Conservation (phyloP, 2,329 filamentous ascomycete species). For the Calonectria naviculata region DNA sequence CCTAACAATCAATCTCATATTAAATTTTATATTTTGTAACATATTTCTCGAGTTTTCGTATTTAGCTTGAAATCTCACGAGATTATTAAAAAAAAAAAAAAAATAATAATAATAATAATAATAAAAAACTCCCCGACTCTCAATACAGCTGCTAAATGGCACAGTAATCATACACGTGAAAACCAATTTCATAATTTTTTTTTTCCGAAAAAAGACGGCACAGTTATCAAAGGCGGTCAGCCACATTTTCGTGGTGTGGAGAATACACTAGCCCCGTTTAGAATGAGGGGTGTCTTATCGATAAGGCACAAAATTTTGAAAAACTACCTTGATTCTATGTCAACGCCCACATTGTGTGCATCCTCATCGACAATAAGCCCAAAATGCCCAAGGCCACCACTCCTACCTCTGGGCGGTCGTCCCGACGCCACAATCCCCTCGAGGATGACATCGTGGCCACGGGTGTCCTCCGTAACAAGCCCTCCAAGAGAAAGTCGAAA, state of each 20-base stretch:
- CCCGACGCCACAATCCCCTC: conserved; percentile 87
- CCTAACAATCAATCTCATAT: too few species aligned
- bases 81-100: too few species aligned
- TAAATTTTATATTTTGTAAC: too few species aligned
- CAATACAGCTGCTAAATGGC: too few species aligned
- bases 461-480: conserved; percentile 77
- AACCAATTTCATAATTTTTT: not conserved
- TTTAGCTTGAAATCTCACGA: too few species aligned
- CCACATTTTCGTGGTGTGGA: conserved; percentile 9
- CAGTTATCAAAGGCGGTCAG: conserved; percentile 46
- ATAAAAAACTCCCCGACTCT: too few species aligned
- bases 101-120: too few species aligned
- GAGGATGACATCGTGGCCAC: conserved; percentile 85
- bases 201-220: not conserved
- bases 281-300: conserved; percentile 52
- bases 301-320: conserved; percentile 53
- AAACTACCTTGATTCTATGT: conserved; percentile 38
- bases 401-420: conserved; percentile 65
- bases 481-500: conserved; percentile 76
- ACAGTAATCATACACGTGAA: too few species aligned
- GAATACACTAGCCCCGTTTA: conserved; percentile 39
- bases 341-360: conserved; percentile 40
- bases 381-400: conserved; percentile 84
- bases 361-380: conserved; percentile 31
- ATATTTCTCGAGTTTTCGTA: too few species aligned